Percentiles rank a stretch among this genome's conserved stretches.
phyloP scores from a whole-genome alignment of 164 flowering plant species.

The Nymphaea thermarum region DNA sequence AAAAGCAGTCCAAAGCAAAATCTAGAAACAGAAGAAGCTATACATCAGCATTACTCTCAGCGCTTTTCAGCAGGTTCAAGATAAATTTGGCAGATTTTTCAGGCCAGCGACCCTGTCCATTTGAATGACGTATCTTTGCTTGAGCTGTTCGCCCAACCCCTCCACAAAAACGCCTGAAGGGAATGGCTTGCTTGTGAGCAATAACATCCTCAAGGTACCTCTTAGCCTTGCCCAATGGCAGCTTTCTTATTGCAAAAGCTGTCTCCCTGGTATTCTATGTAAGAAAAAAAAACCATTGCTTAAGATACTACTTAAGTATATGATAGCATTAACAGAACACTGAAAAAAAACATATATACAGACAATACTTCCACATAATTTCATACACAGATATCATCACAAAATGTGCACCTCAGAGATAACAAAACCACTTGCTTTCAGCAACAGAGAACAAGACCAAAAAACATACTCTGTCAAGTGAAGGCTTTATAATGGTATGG shows the following conservation, averaged over 20 bases:
- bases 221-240: constrained; percentile 70
- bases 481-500: no score
- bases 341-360: no score
- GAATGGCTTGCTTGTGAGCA: constrained; percentile 88
- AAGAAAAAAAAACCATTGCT: not conserved
- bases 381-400: no score
- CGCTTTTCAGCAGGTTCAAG: constrained; percentile 83
- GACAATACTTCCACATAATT: no score
- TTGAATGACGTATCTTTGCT: constrained; percentile 81
- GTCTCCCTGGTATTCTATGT: constrained; percentile 84
- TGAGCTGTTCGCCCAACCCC: constrained; percentile 98
- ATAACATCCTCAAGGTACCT: constrained; percentile 86
- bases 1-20: not conserved
- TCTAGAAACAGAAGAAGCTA: not conserved
- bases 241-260: constrained; percentile 60
- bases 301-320: no score
- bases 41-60: constrained; percentile 96
- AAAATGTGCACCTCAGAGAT: no score
- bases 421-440: no score
- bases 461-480: no score
- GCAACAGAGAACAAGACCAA: no score
- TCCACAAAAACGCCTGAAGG: constrained; percentile 82
- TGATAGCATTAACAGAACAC: no score
- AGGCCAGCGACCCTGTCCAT: constrained; percentile 98
- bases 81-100: constrained; percentile 79